Conservation (phyloP, 345 rosid genomes). For the Bruguiera sexangula region DNA sequence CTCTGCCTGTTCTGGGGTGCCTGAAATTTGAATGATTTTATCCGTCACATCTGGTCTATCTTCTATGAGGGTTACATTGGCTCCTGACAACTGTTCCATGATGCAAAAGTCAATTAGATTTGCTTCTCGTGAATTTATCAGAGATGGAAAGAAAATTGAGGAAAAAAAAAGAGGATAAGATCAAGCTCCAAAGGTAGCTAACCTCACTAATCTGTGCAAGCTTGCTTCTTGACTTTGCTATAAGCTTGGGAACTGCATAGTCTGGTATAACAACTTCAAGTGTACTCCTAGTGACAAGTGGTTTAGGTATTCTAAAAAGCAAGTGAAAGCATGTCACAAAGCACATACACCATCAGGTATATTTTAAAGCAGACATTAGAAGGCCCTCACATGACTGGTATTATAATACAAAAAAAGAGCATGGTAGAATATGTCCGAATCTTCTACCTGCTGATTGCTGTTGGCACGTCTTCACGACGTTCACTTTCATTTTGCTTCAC, state of each 20-base stretch:
- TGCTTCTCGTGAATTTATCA: not conserved
- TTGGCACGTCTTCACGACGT: constrained; percentile 61
- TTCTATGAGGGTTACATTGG: constrained; percentile 73
- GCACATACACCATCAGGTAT: not conserved
- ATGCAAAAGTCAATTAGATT: not conserved
- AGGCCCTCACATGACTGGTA: too few species aligned
- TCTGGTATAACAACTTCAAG: constrained; percentile 96
- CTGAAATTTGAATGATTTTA: constrained; percentile 79
- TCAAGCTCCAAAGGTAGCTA: constrained; percentile 13
- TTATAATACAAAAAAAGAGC: not conserved
- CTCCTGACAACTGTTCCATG: constrained; percentile 75
- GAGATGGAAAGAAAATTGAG: not conserved
- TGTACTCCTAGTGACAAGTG: constrained; percentile 90
- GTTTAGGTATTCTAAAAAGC: constrained; percentile 51
- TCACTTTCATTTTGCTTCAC: constrained; percentile 58
- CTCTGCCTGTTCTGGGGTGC: constrained; percentile 94
- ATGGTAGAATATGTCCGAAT: not conserved
- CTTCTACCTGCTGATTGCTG: constrained; percentile 55
- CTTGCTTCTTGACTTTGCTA: constrained; percentile 82
- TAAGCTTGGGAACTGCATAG: constrained; percentile 72
- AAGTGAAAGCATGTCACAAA: constrained; percentile 5
- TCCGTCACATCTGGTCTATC: constrained; percentile 64
- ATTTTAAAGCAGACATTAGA: too few species aligned
- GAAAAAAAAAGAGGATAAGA: not conserved
- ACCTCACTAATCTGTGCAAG: constrained; percentile 96